These are phyloP conservation scores for Coelastrella sp. DNA, from an alignment of 139 green algal genomes.

Conservation along the genomic window DNA sequence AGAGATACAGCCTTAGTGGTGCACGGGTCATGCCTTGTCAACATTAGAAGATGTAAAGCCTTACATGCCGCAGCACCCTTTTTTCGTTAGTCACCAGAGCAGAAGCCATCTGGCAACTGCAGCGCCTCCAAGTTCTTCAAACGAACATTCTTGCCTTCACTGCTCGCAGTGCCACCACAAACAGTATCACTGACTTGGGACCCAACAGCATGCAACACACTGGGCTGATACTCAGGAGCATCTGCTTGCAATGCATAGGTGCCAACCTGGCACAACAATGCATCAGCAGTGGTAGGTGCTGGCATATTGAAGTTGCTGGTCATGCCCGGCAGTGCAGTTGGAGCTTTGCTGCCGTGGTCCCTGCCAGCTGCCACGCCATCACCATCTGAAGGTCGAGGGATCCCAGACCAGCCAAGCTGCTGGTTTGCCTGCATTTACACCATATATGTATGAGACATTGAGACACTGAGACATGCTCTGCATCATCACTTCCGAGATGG, in stretches of 20 bases:
- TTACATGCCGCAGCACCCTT: too few relatives aligned
- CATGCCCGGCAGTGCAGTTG: not conserved
- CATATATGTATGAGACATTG: too few relatives aligned
- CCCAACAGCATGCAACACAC: too few relatives aligned
- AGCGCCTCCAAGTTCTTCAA: constrained; percentile 16
- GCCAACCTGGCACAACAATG: not conserved
- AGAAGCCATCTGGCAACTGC: constrained; percentile 39
- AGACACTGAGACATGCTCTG: too few relatives aligned
- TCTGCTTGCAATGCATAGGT: not conserved
- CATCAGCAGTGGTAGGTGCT: not conserved
- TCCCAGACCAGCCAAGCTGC: constrained; percentile 26
- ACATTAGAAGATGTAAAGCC: too few relatives aligned
- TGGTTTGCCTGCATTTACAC: constrained; percentile 9
- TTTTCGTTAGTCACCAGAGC: not conserved
- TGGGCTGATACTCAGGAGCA: not conserved
- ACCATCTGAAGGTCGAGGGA: not conserved
- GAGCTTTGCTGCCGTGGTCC: not conserved
- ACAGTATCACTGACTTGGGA: too few relatives aligned
- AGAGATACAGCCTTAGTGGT: too few relatives aligned
- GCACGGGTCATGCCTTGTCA: too few relatives aligned
- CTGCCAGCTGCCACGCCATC: too few relatives aligned
- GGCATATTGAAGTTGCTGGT: not conserved
- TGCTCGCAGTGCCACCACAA: too few relatives aligned
- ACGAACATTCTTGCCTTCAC: not conserved
- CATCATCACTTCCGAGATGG: too few relatives aligned